These are phyloP conservation scores for Anaeramoeba flamelloides DNA, from an alignment of 78 protist genomes.

Conservation along the genomic window DNA sequence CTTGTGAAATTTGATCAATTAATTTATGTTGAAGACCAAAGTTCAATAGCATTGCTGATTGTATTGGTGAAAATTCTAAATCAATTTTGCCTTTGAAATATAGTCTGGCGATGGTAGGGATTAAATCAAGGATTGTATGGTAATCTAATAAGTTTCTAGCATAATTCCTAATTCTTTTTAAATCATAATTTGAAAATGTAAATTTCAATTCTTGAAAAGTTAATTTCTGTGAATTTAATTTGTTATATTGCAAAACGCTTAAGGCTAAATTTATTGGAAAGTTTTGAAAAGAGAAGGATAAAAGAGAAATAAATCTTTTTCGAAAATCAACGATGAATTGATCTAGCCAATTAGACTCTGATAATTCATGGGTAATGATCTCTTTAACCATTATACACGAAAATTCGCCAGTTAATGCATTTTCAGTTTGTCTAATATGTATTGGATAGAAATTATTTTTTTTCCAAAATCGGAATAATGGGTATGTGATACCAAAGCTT, in stretches of 20 bases:
- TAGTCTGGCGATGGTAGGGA: slow-evolving; percentile 53
- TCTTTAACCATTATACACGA: slow-evolving; percentile 66
- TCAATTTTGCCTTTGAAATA: slow-evolving; percentile 29
- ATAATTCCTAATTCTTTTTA: slow-evolving; percentile 7
- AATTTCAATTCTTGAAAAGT: not conserved
- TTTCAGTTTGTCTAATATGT: slow-evolving; percentile 58
- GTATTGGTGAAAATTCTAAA: slow-evolving; percentile 32
- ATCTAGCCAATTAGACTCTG: not conserved
- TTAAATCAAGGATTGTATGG: slow-evolving; percentile 66
- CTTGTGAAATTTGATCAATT: slow-evolving; percentile 30
- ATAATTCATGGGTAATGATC: slow-evolving; percentile 3
- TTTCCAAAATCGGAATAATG: slow-evolving; percentile 72
- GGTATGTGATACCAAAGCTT: slow-evolving; percentile 44
- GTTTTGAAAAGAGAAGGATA: slow-evolving; percentile 19
- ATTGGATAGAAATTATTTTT: slow-evolving; percentile 38
- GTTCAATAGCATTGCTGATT: slow-evolving; percentile 58
- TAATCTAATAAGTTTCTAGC: slow-evolving; percentile 53
- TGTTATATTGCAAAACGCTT: not conserved
- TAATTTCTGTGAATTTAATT: not conserved
- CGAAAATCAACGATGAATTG: slow-evolving; percentile 18
- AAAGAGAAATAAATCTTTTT: slow-evolving; percentile 31
- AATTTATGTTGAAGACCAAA: slow-evolving; percentile 66
- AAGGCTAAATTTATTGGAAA: slow-evolving; percentile 12
- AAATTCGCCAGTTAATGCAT: slow-evolving; percentile 93
- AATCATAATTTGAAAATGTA: not conserved